These are phyloP conservation scores for Gyrodon lividus DNA, from an alignment of 768 basidiomycete species.

Conservation along the genomic window DNA sequence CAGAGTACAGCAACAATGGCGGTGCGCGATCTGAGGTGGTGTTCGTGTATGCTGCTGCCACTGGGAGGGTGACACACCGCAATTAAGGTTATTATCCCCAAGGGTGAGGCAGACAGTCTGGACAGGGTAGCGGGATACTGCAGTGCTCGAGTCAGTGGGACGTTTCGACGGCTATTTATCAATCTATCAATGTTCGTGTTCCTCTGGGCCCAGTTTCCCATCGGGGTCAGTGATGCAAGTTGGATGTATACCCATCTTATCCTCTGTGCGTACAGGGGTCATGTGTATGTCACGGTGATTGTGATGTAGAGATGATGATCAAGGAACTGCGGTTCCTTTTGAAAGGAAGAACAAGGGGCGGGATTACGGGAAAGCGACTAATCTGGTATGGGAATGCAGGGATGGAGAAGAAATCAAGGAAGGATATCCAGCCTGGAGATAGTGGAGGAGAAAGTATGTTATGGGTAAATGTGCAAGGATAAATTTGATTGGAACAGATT, in stretches of 20 bases:
- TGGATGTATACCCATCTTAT: background rate
- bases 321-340: background rate
- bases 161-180: too few species aligned
- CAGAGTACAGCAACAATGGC: too few species aligned
- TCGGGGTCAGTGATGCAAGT: background rate
- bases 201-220: too few species aligned
- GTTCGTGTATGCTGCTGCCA: too few species aligned
- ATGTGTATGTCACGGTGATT: background rate
- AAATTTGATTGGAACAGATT: background rate
- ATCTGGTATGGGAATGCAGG: conserved; percentile 1
- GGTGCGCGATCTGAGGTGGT: too few species aligned
- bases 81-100: too few species aligned
- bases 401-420: background rate
- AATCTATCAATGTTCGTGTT: too few species aligned
- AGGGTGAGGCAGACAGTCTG: too few species aligned
- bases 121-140: too few species aligned
- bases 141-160: too few species aligned
- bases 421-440: background rate
- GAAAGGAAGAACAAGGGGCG: background rate
- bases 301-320: background rate
- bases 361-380: conserved; percentile 5
- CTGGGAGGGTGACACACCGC: too few species aligned
- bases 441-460: conserved; percentile 15
- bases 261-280: background rate
- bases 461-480: conserved; percentile 16